Percentiles rank a stretch among this genome's conserved stretches.
Conservation (phyloP, 176 grass and related monocot genomes). For the Raddia guianensis region DNA sequence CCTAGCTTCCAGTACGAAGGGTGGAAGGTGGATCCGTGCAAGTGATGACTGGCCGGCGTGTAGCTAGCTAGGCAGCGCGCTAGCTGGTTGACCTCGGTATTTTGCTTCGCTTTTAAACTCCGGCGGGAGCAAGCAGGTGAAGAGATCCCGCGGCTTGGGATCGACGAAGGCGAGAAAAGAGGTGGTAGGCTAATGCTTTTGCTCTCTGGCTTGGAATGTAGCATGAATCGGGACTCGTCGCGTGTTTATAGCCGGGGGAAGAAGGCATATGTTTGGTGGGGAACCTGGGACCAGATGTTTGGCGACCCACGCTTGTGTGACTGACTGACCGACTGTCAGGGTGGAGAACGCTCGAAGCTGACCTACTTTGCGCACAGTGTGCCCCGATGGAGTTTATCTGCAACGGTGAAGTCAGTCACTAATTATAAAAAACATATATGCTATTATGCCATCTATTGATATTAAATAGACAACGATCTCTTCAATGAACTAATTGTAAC, state of each 20-base stretch:
- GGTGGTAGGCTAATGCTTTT: neutral
- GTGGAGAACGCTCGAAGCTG: neutral
- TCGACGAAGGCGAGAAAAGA: neutral
- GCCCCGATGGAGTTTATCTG: too few species aligned
- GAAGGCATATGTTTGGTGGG: neutral
- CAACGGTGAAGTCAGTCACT: too few species aligned
- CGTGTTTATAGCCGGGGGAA: neutral
- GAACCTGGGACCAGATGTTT: slow-evolving; percentile 13
- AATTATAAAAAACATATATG: too few species aligned
- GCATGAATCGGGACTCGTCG: neutral
- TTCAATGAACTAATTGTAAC: too few species aligned
- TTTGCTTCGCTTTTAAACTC: neutral
- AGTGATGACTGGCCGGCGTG: neutral
- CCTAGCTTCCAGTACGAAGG: neutral
- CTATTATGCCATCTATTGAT: too few species aligned
- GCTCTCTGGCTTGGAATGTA: slow-evolving; percentile 9
- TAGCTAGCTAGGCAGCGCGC: too few species aligned
- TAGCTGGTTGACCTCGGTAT: neutral
- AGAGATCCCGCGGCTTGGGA: neutral
- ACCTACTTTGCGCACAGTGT: slow-evolving; percentile 31
- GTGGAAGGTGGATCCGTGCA: neutral
- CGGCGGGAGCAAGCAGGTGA: neutral
- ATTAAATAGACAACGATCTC: too few species aligned
- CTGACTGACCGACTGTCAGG: neutral
- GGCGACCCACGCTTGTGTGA: slow-evolving; percentile 24